Evolutionary conservation across 1,139 yeast species (phyloP), one percentile per base, ranked within the genome.

Genomic region (Kodamaea anthophila): DNA sequence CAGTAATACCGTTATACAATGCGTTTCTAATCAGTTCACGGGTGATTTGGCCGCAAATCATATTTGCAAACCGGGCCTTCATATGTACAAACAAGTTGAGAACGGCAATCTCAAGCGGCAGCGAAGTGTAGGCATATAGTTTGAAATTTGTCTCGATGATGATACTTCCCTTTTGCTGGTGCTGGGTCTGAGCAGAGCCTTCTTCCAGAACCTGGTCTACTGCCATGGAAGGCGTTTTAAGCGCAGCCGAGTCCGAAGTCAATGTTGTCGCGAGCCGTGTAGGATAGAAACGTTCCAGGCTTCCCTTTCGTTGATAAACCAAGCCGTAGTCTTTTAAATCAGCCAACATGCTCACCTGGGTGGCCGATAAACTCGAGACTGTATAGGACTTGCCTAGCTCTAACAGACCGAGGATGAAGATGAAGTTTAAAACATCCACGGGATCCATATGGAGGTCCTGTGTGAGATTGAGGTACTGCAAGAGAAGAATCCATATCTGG

Each of bases 101-200:
- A 36, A 93, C 84, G 9, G 98, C 96, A 40, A 91, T 88, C 55
- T 93, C 97, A 36, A 91, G 65, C 2, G 98, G 97, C 1, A 96
- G 87, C 38, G 86, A 83, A 2, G 98, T 88, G 51, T 91, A 91
- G 23, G 98, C 94, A 47, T 91, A 91, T 4, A 93, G 49, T 46
- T 93, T 83, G 64, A 86, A 91, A 55, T 91, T 91, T 0, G 99
- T 91, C 53, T 91, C 99, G 24, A 93, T 68, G 38, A 91, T 84
- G 35, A 91, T 69, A 15, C 93, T 76, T 1, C 95, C 94, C 22
- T 60, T 56, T 15, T 29, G 33, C 24, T 36, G 39, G 15, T 22
- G 36, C 18, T 23, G 38, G 18, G 8, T 45, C 38, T 11, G 41
- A 3, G 51, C 58, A 9, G 66, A 53, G 4, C 61, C 57, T 18